Base-by-base conservation (phyloP, 345 rosid genomes). In the Melaleuca quinquenervia region DNA sequence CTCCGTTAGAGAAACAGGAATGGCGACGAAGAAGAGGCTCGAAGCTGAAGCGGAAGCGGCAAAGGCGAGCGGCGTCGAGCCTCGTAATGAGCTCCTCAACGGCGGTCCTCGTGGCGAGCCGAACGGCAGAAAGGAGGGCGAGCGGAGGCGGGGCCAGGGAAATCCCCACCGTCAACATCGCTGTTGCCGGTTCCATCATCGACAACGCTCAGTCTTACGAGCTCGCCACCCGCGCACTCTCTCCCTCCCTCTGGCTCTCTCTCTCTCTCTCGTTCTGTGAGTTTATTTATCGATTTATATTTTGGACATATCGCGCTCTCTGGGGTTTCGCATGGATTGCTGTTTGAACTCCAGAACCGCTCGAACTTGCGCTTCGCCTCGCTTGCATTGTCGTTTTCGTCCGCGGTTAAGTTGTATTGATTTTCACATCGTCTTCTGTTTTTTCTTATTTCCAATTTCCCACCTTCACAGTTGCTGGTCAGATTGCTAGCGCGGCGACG, bases 201-300 rank as follows among this genome's bases (percentile, higher is more conserved):
- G 91, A 93, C 90, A 97, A 97, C 91, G 88, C 99, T 86, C 99
- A 97, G 83, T 97, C 99, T 54, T 95, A 94, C 76, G 99, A 96
- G 84, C 98, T 96, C 82, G 98, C 98, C 53, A 95, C 98, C 82
- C 95, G 98, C 45, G 98, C 96, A 94, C 50, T 3, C 87, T 82
- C 84, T 20, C 83, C 87, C 55, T 58, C 86, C 88, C 84, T 83
- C 70, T 44, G 26, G 52, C 76, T 49, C 26, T 24, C 52, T 44
- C 6, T 80, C 56, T 84, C 52, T 41, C 9, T 55, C 50, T 36
- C n/a, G n/a, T n/a, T n/a, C n/a, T n/a, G n/a, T n/a, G n/a, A n/a
- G n/a, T n/a, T n/a, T n/a, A n/a, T n/a, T n/a, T n/a, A n/a, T n/a
- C n/a, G n/a, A n/a, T n/a, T n/a, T n/a, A n/a, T n/a, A n/a, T n/a